Conservation (phyloP, 2,329 filamentous ascomycete genomes). For the Epichloe amarillans region DNA sequence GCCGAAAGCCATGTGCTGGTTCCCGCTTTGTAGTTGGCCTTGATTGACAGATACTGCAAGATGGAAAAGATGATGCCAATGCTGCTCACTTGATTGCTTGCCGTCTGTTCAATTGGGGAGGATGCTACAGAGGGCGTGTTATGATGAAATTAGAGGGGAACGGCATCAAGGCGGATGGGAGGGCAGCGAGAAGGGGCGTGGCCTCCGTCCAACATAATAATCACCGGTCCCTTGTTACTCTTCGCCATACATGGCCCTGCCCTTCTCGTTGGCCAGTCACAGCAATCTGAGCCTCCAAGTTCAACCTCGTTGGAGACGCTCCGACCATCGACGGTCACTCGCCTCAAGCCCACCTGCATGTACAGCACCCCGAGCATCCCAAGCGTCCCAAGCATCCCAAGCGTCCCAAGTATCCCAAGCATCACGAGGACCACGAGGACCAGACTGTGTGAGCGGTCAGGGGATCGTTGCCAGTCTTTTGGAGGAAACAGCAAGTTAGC, state of each 20-base stretch:
- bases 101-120: no score
- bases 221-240: neutral
- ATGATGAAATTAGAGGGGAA: conserved; percentile 3
- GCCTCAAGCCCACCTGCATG: neutral
- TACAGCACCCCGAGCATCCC: neutral
- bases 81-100: no score
- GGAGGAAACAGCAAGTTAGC: neutral
- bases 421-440: neutral
- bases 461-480: neutral
- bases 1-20: no score
- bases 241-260: neutral
- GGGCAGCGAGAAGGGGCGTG: neutral
- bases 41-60: no score
- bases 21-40: no score
- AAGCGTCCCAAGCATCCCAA: no score
- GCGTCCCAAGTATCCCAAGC: no score
- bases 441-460: conserved; percentile 1
- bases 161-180: neutral
- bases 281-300: neutral
- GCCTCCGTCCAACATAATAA: conserved; percentile 3
- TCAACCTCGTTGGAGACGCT: neutral
- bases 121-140: neutral
- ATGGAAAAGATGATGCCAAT: no score
- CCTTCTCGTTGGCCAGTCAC: neutral
- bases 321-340: neutral